Base-by-base conservation (phyloP, 2,329 filamentous ascomycete species). In the Colletotrichum karsti region DNA sequence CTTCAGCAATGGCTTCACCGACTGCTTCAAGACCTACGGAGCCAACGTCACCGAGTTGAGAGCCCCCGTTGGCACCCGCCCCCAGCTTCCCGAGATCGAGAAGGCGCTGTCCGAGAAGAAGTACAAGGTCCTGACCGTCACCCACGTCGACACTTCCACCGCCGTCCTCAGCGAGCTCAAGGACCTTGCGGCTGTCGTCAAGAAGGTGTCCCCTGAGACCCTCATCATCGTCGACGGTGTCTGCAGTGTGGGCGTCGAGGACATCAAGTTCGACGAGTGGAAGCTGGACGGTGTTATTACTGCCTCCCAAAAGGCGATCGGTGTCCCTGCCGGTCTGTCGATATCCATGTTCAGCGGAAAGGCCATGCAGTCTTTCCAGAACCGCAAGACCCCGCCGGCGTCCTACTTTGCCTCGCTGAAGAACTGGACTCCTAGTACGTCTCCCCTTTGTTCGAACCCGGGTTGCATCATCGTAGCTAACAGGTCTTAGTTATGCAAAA, bases 381-480 rank as follows among this genome's bases (percentile, higher is more conserved):
- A 85, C 74, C 89, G 96, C 78, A 95, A 95, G 85, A 91, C 90
- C 10, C 92, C 92, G 12, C 93, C 95, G 2, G 87, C 90, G 20
- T 93, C 94, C 22, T 99, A 98, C 87, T 99, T 98, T 81, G 95
- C 93, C 62, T 97, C 93, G 12, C 93, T 98, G 86, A 95, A 94
- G 87, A 98, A 98, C 83, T 99, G 96, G 96, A 85, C 95, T 64
- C 95, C 95, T 51, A 96, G 91, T 93, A 85, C 75, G 88, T 81
- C 64, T 64, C 15, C 30, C 37, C 13, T 8, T 13, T 39, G 15
- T 7, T 22, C 3, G 30, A 26, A 12, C 9, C n/a, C 9, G 12
- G 18, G 10, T 24, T 15, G n/a, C n/a, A n/a, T n/a, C n/a, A n/a
- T n/a, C 4, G 22, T 28, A 46, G 22, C 66, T 72, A 28, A 72